phyloP scores from a whole-genome alignment of 768 basidiomycete species.

The Chalciporus pseudorubinellus region DNA sequence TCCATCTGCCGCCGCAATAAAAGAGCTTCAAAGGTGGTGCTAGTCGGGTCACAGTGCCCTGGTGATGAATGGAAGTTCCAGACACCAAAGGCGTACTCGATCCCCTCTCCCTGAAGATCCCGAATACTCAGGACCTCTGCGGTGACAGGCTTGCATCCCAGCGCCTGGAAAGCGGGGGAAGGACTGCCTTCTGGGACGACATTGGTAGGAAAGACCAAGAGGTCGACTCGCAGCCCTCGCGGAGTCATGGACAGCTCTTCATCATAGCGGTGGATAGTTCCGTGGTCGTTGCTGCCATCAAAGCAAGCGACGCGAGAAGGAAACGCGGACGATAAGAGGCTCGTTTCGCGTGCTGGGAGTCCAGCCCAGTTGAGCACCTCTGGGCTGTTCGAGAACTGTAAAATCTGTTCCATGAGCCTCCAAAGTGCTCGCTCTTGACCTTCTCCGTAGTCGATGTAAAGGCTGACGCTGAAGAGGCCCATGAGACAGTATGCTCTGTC shows the following conservation, averaged over 20 bases:
- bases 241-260: not conserved
- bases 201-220: not conserved
- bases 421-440: not conserved
- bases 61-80: not conserved
- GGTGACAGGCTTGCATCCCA: not conserved
- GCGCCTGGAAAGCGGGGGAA: not conserved
- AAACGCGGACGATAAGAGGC: not conserved
- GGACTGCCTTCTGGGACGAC: not conserved
- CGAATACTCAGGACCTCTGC: not conserved
- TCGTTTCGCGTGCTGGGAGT: not conserved
- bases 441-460: conserved; percentile 14
- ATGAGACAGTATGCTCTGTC: conserved; percentile 18
- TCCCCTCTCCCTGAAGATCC: not conserved
- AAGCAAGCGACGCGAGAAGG: not conserved
- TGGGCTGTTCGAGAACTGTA: not conserved
- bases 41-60: not conserved
- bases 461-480: conserved; percentile 8
- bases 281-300: not conserved
- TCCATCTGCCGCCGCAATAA: not conserved
- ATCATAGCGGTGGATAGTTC: conserved; percentile 1
- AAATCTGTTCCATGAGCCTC: conserved; percentile 3
- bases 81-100: not conserved
- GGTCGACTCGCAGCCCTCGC: not conserved
- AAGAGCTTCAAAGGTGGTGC: not conserved
- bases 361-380: conserved; percentile 4